Evolutionary conservation across 768 basidiomycete species (phyloP).

Genomic region (Pleurotus tuoliensis): DNA sequence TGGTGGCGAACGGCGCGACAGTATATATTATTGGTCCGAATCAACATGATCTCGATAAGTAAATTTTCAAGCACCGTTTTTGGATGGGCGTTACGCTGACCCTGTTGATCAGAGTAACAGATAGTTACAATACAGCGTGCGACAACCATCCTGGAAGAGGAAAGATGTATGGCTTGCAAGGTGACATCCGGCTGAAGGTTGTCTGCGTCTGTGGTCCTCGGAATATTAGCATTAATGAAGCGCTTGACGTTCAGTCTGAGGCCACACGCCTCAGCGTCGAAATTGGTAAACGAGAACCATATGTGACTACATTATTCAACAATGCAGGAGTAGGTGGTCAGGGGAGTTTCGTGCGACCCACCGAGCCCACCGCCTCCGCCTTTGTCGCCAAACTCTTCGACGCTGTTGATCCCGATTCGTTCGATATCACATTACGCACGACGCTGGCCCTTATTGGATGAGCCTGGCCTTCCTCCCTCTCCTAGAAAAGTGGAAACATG

Average conservation of each 20-base stretch:
- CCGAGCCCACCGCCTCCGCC: slow-evolving; percentile 27
- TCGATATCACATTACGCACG: slow-evolving; percentile 30
- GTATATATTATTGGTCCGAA: slow-evolving; percentile 45
- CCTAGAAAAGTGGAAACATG: slow-evolving; percentile 41
- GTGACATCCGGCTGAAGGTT: slow-evolving; percentile 39
- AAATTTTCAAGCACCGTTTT: not conserved
- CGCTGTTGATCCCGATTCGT: slow-evolving; percentile 30
- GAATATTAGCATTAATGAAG: not conserved
- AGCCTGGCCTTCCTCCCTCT: slow-evolving; percentile 55
- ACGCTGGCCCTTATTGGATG: slow-evolving; percentile 49
- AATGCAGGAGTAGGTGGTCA: slow-evolving; percentile 35
- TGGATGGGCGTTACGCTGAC: not conserved
- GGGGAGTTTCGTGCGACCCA: slow-evolving; percentile 25
- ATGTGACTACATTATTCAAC: slow-evolving; percentile 45
- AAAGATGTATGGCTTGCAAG: slow-evolving; percentile 35
- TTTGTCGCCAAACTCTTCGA: slow-evolving; percentile 38
- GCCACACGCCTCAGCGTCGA: slow-evolving; percentile 37
- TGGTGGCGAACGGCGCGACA: slow-evolving; percentile 43
- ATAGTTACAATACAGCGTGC: slow-evolving; percentile 33
- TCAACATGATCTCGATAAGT: slow-evolving; percentile 39
- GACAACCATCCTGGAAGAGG: slow-evolving; percentile 24
- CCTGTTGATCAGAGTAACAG: slow-evolving; percentile 21
- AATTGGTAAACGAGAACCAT: slow-evolving; percentile 30
- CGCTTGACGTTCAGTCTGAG: slow-evolving; percentile 28
- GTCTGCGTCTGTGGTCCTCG: not conserved